phyloP scores from a whole-genome alignment of 2,329 filamentous ascomycete genomes.

The Penicillium sp. region DNA sequence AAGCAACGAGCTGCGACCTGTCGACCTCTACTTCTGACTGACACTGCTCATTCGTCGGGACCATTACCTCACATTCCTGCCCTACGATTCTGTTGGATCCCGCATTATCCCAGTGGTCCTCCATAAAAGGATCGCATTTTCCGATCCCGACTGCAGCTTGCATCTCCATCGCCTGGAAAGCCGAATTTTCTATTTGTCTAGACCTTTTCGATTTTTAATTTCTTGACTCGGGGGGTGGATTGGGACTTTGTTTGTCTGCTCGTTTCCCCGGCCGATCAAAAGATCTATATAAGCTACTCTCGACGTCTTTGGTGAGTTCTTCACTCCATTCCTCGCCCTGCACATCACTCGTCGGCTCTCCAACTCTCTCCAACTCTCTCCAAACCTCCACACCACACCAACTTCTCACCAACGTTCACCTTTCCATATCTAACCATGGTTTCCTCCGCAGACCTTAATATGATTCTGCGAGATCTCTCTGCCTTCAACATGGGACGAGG shows the following conservation, averaged over 20 bases:
- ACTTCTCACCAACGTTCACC: neutral
- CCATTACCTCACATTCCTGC: conserved; percentile 36
- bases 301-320: conserved; percentile 23
- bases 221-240: conserved; percentile 25
- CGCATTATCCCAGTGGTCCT: conserved; percentile 29
- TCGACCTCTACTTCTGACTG: conserved; percentile 12
- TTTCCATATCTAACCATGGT: conserved; percentile 32
- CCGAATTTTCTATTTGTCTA: conserved; percentile 19
- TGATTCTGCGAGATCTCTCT: conserved; percentile 45
- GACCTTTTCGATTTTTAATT: conserved; percentile 16
- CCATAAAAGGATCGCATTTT: conserved; percentile 38
- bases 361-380: too few species aligned
- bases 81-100: conserved; percentile 29
- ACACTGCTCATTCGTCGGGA: conserved; percentile 21
- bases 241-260: conserved; percentile 24
- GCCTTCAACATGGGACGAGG: conserved; percentile 54
- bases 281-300: conserved; percentile 26
- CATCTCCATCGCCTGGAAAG: conserved; percentile 32
- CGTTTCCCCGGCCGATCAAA: conserved; percentile 12
- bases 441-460: conserved; percentile 35
- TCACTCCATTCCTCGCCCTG: conserved; percentile 19
- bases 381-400: neutral
- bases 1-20: conserved; percentile 26
- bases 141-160: conserved; percentile 35
- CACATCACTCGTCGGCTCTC: too few species aligned